Evolutionary conservation across 2,329 filamentous ascomycete genomes (phyloP).

Genomic region (Incumbomyces lentus): DNA sequence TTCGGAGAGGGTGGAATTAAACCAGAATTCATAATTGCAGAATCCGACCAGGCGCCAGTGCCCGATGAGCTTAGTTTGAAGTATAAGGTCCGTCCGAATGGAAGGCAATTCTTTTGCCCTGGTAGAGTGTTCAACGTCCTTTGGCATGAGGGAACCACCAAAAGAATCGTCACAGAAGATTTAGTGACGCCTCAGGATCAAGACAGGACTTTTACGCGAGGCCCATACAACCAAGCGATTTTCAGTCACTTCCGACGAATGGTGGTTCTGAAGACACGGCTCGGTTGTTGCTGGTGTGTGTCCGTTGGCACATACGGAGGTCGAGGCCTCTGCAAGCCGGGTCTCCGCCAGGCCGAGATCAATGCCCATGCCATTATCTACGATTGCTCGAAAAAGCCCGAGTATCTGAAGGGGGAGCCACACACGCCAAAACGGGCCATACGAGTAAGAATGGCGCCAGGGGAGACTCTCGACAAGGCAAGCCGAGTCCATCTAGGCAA

Average conservation of each 20-base stretch:
- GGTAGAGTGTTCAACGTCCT: constrained; percentile 24
- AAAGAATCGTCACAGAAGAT: constrained; percentile 13
- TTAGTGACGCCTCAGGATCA: background rate
- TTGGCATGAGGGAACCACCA: constrained; percentile 23
- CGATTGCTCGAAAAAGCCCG: constrained; percentile 18
- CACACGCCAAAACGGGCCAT: constrained; percentile 30
- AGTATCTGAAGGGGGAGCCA: constrained; percentile 20
- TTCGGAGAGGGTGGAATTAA: too few species aligned
- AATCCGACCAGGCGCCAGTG: background rate
- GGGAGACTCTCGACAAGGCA: constrained; percentile 22
- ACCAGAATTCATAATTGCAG: too few species aligned
- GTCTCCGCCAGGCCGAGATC: constrained; percentile 22
- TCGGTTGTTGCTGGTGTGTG: constrained; percentile 25
- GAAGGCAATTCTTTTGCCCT: constrained; percentile 1
- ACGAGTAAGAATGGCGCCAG: constrained; percentile 22
- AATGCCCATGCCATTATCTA: constrained; percentile 32
- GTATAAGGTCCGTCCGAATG: too few species aligned
- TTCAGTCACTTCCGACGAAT: constrained; percentile 17
- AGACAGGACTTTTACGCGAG: background rate
- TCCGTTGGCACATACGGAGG: constrained; percentile 32
- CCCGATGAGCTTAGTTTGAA: background rate
- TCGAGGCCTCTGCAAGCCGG: constrained; percentile 28
- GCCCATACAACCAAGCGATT: background rate
- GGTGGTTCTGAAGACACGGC: constrained; percentile 23
- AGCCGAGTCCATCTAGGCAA: constrained; percentile 35